phyloP scores from a whole-genome alignment of 805 yeast genomes.

The Metschnikowia baotianmanensis region DNA sequence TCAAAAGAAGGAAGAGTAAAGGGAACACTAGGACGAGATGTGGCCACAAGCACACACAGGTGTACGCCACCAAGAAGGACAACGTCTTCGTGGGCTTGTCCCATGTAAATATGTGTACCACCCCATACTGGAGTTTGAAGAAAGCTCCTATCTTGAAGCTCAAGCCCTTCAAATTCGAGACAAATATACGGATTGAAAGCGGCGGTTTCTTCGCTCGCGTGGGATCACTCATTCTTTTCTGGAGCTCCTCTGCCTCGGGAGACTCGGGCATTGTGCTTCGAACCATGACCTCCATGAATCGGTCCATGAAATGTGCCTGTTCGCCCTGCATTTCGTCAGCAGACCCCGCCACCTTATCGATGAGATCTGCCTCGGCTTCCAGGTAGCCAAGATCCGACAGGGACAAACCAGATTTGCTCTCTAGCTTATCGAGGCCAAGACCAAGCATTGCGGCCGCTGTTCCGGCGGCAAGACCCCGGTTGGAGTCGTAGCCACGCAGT shows the following conservation, averaged over 20 bases:
- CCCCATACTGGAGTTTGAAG: constrained; percentile 59
- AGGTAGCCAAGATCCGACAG: constrained; percentile 15
- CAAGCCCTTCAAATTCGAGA: constrained; percentile 56
- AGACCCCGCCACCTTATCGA: constrained; percentile 29
- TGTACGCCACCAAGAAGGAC: constrained; percentile 53
- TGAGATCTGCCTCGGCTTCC: constrained; percentile 28
- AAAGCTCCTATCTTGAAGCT: constrained; percentile 55
- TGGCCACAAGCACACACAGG: constrained; percentile 71
- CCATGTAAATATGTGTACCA: constrained; percentile 70
- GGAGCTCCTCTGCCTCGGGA: constrained; percentile 46
- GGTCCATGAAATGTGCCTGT: constrained; percentile 54
- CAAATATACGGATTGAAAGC: constrained; percentile 55
- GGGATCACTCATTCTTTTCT: constrained; percentile 43
- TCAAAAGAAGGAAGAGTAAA: constrained; percentile 49
- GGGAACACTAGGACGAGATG: constrained; percentile 66
- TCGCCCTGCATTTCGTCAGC: constrained; percentile 25
- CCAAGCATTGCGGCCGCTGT: constrained; percentile 37
- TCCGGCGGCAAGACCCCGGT: constrained; percentile 36
- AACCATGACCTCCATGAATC: constrained; percentile 51
- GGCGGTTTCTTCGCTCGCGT: constrained; percentile 45
- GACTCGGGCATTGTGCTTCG: constrained; percentile 48
- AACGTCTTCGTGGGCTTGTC: constrained; percentile 69
- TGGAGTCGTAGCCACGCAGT: constrained; percentile 22
- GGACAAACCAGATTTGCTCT: constrained; percentile 1
- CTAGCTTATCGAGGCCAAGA: constrained; percentile 27